Base-by-base conservation (phyloP, 148 eudicot genomes). In the Heliamphora exappendiculata region DNA sequence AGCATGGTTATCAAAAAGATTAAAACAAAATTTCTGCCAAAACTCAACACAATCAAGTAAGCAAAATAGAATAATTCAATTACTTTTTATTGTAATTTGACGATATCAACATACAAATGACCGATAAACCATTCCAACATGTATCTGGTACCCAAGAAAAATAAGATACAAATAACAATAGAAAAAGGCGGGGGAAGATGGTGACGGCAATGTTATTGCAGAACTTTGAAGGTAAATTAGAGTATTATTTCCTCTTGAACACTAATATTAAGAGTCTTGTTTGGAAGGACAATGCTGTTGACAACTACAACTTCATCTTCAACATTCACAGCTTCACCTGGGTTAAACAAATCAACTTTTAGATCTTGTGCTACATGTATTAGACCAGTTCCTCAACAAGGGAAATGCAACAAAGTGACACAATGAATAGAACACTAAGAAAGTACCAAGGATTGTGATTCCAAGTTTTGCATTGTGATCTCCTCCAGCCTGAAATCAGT, bases 191-290 rank as follows among this genome's bases (percentile, higher is more conserved):
- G 75, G n/a, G 51, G 29, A 39, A 22, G 73, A 33, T 1, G 17
- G 44, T 33, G 41, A 45, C 20, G 55, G 44, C n/a, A 8, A 29
- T 42, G 39, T 42, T 41, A 28, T 58, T 41, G 36, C 47, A 8
- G n/a, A 28, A 55, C 7, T 39, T 73, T 1, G n/a, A 55, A 10
- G 58, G 33, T 66, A 62, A 71, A 29, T 78, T 82, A 91, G 62
- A 91, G 75, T 63, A 91, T 83, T 13, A 91, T 90, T 74, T 90
- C 97, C 26, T 92, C 91, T 75, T 88, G 97, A 70, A 92, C 92
- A 75, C 97, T 90, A 20, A 90, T 80, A 53, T 92, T 92, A n/a
- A 92, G 91, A 29, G 94, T 92, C 86, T 90, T 89, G 88, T 88
- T 86, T 14, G 93, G 93, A 77, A 89, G 91, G 78, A 89, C 91